Conservation (phyloP, 768 basidiomycete species). For the Podaxis sp. region DNA sequence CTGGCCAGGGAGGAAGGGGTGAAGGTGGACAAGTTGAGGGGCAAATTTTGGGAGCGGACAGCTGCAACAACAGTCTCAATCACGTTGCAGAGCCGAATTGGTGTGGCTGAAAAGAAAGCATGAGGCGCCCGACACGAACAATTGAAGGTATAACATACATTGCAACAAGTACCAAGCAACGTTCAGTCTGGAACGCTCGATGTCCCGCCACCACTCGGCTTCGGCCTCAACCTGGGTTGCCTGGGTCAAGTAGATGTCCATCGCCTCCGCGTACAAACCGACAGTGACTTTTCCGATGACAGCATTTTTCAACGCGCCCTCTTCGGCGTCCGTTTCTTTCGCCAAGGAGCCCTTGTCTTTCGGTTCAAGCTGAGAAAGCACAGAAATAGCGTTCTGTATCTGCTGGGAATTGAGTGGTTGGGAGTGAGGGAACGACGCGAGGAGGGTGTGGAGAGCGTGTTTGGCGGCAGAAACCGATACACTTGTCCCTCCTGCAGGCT, state of each 20-base stretch:
- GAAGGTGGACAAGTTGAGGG: conserved; percentile 46
- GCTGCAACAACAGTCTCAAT: conserved; percentile 39
- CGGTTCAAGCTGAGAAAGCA: conserved; percentile 28
- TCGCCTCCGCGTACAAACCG: conserved; percentile 60
- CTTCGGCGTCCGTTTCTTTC: conserved; percentile 27
- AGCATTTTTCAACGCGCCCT: conserved; percentile 39
- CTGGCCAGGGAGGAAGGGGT: conserved; percentile 46
- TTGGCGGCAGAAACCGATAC: conserved; percentile 19
- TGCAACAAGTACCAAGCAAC: conserved; percentile 73
- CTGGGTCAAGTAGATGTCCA: conserved; percentile 65
- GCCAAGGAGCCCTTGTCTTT: not conserved
- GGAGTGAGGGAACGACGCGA: conserved; percentile 35
- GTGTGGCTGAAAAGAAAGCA: conserved; percentile 39
- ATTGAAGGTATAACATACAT: conserved; percentile 48
- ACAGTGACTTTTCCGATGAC: conserved; percentile 51
- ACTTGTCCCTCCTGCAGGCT: not conserved
- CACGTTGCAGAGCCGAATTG: conserved; percentile 39
- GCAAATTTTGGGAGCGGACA: conserved; percentile 42
- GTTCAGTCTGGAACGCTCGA: conserved; percentile 58
- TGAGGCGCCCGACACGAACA: not conserved
- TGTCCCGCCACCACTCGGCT: conserved; percentile 81
- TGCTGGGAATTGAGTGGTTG: conserved; percentile 25
- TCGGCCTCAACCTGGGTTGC: conserved; percentile 73
- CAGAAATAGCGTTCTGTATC: conserved; percentile 26
- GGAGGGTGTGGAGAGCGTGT: conserved; percentile 36